These are phyloP conservation scores for Microglena sp. DNA, from an alignment of 139 green algal species.

Conservation along the genomic window DNA sequence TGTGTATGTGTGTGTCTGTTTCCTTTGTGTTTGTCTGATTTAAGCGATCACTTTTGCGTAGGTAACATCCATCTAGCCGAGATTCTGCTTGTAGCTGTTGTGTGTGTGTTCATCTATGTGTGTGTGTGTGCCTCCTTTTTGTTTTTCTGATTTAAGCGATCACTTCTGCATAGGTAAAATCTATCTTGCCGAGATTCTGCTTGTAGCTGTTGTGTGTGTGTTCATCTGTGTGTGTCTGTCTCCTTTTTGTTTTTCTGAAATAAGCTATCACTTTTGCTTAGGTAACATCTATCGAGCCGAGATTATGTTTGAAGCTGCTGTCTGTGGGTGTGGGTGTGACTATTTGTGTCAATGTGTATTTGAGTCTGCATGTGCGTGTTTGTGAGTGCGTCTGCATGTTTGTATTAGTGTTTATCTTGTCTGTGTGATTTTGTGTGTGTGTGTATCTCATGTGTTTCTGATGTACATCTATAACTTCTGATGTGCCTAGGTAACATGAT, in stretches of 20 bases:
- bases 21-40: too few species aligned
- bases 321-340: background rate
- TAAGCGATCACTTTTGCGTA: conserved; percentile 6
- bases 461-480: too few species aligned
- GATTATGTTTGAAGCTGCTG: background rate
- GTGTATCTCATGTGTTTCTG: too few species aligned
- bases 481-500: too few species aligned
- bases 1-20: too few species aligned
- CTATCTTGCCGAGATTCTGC: conserved; percentile 77
- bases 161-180: conserved; percentile 66
- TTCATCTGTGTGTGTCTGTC: background rate
- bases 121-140: too few species aligned
- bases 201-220: background rate
- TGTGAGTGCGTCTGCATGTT: background rate
- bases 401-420: background rate
- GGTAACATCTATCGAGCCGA: too few species aligned
- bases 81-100: conserved; percentile 36
- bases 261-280: too few species aligned
- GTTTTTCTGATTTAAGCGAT: background rate
- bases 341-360: background rate
- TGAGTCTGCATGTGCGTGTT: too few species aligned
- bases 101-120: background rate
- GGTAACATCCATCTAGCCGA: conserved; percentile 88
- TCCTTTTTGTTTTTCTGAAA: too few species aligned
- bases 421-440: background rate